A percentile compares a stretch with the other conserved stretches of the same genome.
Evolutionary conservation across 371 early-diverging fungal genomes (phyloP).

Genomic region (Rhizomucor miehei): DNA sequence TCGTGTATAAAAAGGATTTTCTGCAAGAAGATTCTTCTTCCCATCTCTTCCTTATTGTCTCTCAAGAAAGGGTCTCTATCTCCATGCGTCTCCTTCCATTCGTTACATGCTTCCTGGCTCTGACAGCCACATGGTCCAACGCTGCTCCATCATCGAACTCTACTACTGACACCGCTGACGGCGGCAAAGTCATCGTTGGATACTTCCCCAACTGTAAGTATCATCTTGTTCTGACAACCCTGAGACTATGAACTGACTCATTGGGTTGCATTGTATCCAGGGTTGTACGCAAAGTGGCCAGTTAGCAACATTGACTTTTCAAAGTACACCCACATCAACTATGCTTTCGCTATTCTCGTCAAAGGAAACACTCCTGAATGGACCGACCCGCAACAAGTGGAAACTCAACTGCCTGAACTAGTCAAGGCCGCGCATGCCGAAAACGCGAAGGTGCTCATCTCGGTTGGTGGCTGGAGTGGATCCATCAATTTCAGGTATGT

Average conservation of each 20-base stretch:
- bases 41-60: too few relatives aligned
- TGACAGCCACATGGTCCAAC: neutral
- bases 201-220: conserved; percentile 42
- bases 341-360: conserved; percentile 46
- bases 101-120: neutral
- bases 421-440: conserved; percentile 47
- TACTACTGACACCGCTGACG: neutral
- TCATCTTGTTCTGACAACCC: neutral
- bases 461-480: conserved; percentile 47
- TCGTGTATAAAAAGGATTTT: too few relatives aligned
- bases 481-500: conserved; percentile 27
- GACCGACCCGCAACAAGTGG: conserved; percentile 18
- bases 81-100: too few relatives aligned
- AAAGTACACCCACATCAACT: conserved; percentile 63
- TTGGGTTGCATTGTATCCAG: conserved; percentile 6
- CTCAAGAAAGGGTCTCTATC: too few relatives aligned
- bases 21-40: too few relatives aligned
- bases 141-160: neutral
- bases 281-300: conserved; percentile 21
- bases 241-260: too few relatives aligned
- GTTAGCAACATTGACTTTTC: conserved; percentile 37
- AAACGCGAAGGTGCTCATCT: conserved; percentile 48
- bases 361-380: conserved; percentile 27
- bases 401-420: conserved; percentile 27
- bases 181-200: conserved; percentile 12